These are phyloP conservation scores for Boletus patriciae DNA, from an alignment of 768 basidiomycete species.

Conservation along the genomic window DNA sequence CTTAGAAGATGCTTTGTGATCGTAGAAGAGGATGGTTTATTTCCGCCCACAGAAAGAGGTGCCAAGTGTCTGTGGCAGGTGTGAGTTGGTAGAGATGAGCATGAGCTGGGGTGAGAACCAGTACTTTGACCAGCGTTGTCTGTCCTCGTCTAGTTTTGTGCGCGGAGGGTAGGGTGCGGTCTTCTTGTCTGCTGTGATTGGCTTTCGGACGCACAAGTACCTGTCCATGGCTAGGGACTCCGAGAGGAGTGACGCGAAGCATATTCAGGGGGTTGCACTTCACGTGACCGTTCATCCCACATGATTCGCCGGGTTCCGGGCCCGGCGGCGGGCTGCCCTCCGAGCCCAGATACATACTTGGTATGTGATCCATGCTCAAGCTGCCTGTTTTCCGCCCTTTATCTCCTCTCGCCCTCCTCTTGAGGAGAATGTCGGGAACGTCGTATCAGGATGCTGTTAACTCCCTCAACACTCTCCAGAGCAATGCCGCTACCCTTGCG, in stretches of 20 bases:
- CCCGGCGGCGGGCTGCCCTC: not conserved
- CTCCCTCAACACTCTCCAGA: conserved; percentile 77
- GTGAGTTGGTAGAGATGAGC: conserved; percentile 5
- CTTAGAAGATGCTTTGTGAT: conserved; percentile 60
- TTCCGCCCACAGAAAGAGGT: conserved; percentile 31
- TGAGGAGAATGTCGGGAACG: conserved; percentile 49
- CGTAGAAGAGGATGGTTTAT: conserved; percentile 40
- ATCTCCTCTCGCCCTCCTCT: conserved; percentile 8
- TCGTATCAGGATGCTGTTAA: conserved; percentile 75
- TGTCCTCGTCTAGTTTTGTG: conserved; percentile 19
- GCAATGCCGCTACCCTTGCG: conserved; percentile 91
- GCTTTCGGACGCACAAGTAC: conserved; percentile 27
- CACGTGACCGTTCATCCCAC: conserved; percentile 13
- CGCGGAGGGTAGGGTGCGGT: conserved; percentile 10
- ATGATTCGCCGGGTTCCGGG: not conserved
- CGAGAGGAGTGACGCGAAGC: too few relatives aligned
- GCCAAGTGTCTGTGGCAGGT: conserved; percentile 27
- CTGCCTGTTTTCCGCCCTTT: conserved; percentile 4
- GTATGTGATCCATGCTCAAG: conserved; percentile 6
- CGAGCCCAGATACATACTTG: not conserved
- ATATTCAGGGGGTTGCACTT: conserved; percentile 7
- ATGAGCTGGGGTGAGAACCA: not conserved
- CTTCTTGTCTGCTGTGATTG: conserved; percentile 3
- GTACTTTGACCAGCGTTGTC: conserved; percentile 19
- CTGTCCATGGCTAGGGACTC: conserved; percentile 24